phyloP scores from a whole-genome alignment of 1,284 basidiomycete genomes.

The Marasmius tenuissimus region DNA sequence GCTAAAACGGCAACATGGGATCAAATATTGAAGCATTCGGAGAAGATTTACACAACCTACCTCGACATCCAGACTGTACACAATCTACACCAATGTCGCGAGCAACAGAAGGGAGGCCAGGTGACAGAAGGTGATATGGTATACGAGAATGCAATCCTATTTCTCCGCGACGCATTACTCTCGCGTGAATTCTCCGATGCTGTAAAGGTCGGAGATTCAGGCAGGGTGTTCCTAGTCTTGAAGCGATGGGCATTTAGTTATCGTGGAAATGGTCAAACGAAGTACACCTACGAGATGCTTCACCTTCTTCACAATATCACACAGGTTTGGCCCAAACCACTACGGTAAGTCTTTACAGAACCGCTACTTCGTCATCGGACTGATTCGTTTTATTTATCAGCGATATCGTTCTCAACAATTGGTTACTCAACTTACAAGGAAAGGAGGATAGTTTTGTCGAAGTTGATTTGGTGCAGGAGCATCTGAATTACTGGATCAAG shows the following conservation, averaged over 20 bases:
- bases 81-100: conserved; percentile 12
- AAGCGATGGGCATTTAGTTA: conserved; percentile 32
- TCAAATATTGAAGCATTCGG: conserved; percentile 18
- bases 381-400: conserved; percentile 15
- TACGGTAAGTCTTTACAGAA: conserved; percentile 23
- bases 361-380: background rate
- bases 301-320: conserved; percentile 37
- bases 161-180: conserved; percentile 34
- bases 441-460: conserved; percentile 28
- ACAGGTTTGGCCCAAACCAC: conserved; percentile 33
- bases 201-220: conserved; percentile 35
- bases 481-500: conserved; percentile 39
- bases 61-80: conserved; percentile 15
- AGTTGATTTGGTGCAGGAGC: conserved; percentile 41
- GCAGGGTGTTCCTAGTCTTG: conserved; percentile 29
- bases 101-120: background rate
- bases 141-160: conserved; percentile 33
- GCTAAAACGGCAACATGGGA: conserved; percentile 16
- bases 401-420: conserved; percentile 34
- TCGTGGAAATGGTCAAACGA: conserved; percentile 31
- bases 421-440: conserved; percentile 38
- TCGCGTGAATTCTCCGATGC: conserved; percentile 34
- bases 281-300: conserved; percentile 41
- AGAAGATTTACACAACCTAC: conserved; percentile 18
- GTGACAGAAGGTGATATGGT: conserved; percentile 30